A percentile compares a stretch with the other conserved stretches of the same genome.
These are phyloP conservation scores for Phytopythium helicoides DNA, from an alignment of 352 stramenopile genomes.

Conservation along the genomic window DNA sequence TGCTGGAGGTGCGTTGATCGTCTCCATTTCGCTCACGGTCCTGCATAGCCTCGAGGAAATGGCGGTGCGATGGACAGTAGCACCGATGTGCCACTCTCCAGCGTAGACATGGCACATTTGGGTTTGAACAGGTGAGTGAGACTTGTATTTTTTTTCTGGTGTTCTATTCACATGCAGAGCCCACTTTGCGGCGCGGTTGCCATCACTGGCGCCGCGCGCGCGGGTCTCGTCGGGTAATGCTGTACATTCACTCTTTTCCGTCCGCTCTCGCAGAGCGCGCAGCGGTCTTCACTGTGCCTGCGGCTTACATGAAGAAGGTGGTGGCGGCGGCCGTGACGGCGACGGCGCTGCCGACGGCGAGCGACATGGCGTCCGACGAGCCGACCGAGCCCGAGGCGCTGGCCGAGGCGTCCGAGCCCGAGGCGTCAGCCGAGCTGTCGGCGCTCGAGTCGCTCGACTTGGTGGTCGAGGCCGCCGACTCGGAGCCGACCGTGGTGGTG, in stretches of 20 bases:
- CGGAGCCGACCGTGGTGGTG: constrained; percentile 5
- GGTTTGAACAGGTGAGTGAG: too few species aligned
- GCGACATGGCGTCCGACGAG: constrained; percentile 12
- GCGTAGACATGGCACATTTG: too few species aligned
- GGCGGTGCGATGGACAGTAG: too few species aligned
- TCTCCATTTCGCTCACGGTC: too few species aligned
- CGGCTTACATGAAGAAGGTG: constrained; percentile 16
- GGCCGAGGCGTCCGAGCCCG: constrained; percentile 4
- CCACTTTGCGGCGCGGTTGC: too few species aligned
- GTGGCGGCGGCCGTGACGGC: constrained; percentile 13
- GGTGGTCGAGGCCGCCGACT: constrained; percentile 6
- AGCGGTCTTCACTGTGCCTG: not conserved
- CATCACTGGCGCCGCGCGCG: too few species aligned
- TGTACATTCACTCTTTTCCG: not conserved
- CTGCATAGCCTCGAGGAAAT: too few species aligned
- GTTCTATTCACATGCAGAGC: too few species aligned
- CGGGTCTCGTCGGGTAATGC: not conserved
- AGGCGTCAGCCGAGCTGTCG: not conserved
- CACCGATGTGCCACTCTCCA: too few species aligned
- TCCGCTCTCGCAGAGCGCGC: not conserved
- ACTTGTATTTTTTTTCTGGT: too few species aligned
- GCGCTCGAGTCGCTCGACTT: not conserved
- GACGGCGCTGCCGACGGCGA: constrained; percentile 8
- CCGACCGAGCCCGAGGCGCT: constrained; percentile 12
- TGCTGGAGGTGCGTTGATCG: too few species aligned